Percentiles rank a stretch among this genome's conserved stretches.
phyloP scores from a whole-genome alignment of 116 monocot genomes.

The Zostera marina region DNA sequence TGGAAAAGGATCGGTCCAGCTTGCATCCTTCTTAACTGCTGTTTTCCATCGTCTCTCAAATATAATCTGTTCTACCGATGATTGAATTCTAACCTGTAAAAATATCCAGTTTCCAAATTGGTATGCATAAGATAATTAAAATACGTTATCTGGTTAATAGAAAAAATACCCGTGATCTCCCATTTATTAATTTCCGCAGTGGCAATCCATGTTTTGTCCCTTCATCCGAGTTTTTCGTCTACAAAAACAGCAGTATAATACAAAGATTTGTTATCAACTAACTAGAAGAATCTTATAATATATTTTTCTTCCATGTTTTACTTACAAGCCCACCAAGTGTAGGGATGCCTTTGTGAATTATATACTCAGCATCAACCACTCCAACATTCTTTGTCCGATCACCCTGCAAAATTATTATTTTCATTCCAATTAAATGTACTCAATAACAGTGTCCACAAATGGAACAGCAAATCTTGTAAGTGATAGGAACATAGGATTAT shows the following conservation, averaged over 20 bases:
- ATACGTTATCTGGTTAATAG: neutral
- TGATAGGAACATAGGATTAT: too few species aligned
- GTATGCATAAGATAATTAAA: neutral
- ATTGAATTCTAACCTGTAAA: constrained; percentile 31
- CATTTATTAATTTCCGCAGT: neutral
- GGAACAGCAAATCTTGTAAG: too few species aligned
- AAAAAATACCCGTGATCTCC: neutral
- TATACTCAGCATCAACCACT: constrained; percentile 49
- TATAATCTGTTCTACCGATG: constrained; percentile 25
- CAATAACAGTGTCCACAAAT: neutral
- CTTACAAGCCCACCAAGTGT: constrained; percentile 30
- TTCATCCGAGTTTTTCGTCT: neutral
- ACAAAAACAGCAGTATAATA: too few species aligned
- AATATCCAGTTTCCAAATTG: neutral
- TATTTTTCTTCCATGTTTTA: too few species aligned
- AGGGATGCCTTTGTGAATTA: constrained; percentile 52
- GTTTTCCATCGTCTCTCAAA: constrained; percentile 35
- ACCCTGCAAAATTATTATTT: constrained; percentile 21
- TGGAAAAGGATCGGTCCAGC: constrained; percentile 45
- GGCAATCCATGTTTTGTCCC: neutral
- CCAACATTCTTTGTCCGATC: constrained; percentile 55
- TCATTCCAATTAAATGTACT: too few species aligned
- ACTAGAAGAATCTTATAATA: too few species aligned
- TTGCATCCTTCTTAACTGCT: constrained; percentile 26
- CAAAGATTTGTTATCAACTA: too few species aligned